A percentile compares a stretch with the other conserved stretches of the same genome.
phyloP scores from a whole-genome alignment of 495 filamentous ascomycete genomes.

The Hypomontagnella monticulosa region DNA sequence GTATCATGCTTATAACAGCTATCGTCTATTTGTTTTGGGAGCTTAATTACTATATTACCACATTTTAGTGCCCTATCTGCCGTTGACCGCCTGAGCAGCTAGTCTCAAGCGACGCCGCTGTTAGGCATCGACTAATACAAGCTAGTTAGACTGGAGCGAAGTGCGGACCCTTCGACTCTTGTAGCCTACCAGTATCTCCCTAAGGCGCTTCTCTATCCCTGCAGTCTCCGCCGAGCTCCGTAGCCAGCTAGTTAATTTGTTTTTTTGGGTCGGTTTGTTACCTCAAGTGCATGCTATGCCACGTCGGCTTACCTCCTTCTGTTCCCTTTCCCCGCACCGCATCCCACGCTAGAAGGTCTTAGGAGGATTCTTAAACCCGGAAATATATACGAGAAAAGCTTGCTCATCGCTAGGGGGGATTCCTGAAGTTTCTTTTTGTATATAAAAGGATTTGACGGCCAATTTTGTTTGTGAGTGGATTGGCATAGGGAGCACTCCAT shows the following conservation, averaged over 20 bases:
- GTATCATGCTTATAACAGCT: too few relatives aligned
- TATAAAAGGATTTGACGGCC: constrained; percentile 8
- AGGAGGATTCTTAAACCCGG: constrained; percentile 20
- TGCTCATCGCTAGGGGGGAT: not conserved
- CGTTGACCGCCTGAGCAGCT: constrained; percentile 3
- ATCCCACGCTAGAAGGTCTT: constrained; percentile 25
- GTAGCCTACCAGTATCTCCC: not conserved
- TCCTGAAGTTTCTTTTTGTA: not conserved
- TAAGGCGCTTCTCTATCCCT: not conserved
- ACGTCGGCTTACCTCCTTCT: constrained; percentile 18
- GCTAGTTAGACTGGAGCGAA: constrained; percentile 3
- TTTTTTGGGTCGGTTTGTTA: too few relatives aligned
- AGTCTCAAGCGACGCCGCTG: not conserved
- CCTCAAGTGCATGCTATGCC: not conserved
- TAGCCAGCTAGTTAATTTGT: too few relatives aligned
- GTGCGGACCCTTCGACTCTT: constrained; percentile 11
- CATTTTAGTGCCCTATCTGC: not conserved
- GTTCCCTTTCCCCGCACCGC: constrained; percentile 21
- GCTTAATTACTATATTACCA: too few relatives aligned
- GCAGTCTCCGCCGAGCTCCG: not conserved
- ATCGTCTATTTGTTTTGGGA: too few relatives aligned
- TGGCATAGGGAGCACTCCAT: not conserved
- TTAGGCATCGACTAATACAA: constrained; percentile 5
- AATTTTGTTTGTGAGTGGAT: not conserved
- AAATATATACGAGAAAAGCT: not conserved